These are phyloP conservation scores for Akanthomyces lecanii DNA, from an alignment of 2,329 filamentous ascomycete genomes.

Conservation along the genomic window DNA sequence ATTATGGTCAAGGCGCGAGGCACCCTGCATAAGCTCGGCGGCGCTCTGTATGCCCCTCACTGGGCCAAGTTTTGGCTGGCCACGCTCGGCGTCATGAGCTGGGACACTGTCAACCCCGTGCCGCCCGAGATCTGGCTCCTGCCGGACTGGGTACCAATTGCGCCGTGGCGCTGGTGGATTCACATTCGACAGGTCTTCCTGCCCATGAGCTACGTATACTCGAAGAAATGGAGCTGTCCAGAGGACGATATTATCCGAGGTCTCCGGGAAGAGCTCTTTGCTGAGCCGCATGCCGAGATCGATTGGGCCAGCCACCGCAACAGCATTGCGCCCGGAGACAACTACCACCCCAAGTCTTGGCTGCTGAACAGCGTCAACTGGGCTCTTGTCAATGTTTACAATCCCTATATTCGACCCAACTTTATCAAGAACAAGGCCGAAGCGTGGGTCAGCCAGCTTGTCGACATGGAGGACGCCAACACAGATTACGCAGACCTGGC, in stretches of 20 bases:
- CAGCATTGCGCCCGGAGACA: conserved; percentile 72
- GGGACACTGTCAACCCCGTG: conserved; percentile 92
- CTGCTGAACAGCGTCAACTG: conserved; percentile 75
- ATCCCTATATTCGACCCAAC: conserved; percentile 67
- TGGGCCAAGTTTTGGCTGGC: conserved; percentile 98
- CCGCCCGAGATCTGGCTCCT: conserved; percentile 92
- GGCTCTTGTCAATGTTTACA: conserved; percentile 74
- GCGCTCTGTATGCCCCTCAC: conserved; percentile 78
- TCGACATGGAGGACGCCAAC: conserved; percentile 90
- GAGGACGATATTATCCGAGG: conserved; percentile 68
- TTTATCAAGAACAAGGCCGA: conserved; percentile 68
- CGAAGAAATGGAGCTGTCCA: conserved; percentile 73
- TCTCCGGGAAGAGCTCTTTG: conserved; percentile 77
- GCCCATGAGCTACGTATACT: conserved; percentile 87
- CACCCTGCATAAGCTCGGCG: conserved; percentile 79
- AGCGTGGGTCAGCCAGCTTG: conserved; percentile 73
- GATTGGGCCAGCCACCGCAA: conserved; percentile 76
- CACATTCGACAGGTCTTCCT: conserved; percentile 97
- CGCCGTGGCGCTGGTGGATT: conserved; percentile 96
- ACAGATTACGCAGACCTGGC: conserved; percentile 83
- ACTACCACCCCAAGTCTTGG: conserved; percentile 91
- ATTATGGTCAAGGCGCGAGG: conserved; percentile 80
- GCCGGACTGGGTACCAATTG: conserved; percentile 84
- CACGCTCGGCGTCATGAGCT: conserved; percentile 74
- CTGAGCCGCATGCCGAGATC: conserved; percentile 72